Base-by-base conservation (phyloP, 1,284 basidiomycete genomes). In the Ustilago nuda region DNA sequence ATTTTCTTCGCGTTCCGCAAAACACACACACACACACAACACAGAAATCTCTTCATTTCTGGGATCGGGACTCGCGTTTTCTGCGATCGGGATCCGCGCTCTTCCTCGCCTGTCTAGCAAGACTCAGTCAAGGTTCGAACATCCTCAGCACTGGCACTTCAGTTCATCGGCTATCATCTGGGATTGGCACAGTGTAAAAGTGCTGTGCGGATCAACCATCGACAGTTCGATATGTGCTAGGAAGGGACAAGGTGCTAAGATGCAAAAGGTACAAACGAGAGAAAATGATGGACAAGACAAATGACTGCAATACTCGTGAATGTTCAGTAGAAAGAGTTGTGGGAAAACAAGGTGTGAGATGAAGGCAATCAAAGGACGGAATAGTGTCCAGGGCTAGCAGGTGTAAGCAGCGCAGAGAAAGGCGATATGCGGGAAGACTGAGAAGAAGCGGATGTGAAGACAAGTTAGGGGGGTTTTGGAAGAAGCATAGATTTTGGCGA, bases 1-100 rank as follows among this genome's bases (percentile, higher is more conserved):
- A 33, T 60, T 53, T 57, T 71, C 68, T 71, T 71, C 68, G 68
- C 61, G 62, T 70, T 37, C 60, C 27, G 27, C 41, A 57, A 19
- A 51, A 52, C 51, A 56, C 39, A 51, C 46, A 56, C 57, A 39
- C 33, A 48, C 41, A 30, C 36, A 54, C 54, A 60, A 56, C 39
- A 41, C 39, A 41, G 4, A 19, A 23, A 27, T 27, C 23, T 27
- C 23, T 27, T 13, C 6, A 54, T 41, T 41, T 27, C 33, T n/a
- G n/a, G 32, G 23, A 55, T 55, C 53, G 53, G 53, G 53, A 27
- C 8, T 30, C 15, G 48, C 48, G 9, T 12, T 7, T 27, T 50
- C 48, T 13, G 27, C 48, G 48, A 50, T 50, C 48, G 48, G 48
- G 48, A 27, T 50, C 48, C 4, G 11, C 8, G 11, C 23, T 50